These are phyloP conservation scores for Colletotrichum godetiae DNA, from an alignment of 2,329 filamentous ascomycete genomes.

Conservation along the genomic window DNA sequence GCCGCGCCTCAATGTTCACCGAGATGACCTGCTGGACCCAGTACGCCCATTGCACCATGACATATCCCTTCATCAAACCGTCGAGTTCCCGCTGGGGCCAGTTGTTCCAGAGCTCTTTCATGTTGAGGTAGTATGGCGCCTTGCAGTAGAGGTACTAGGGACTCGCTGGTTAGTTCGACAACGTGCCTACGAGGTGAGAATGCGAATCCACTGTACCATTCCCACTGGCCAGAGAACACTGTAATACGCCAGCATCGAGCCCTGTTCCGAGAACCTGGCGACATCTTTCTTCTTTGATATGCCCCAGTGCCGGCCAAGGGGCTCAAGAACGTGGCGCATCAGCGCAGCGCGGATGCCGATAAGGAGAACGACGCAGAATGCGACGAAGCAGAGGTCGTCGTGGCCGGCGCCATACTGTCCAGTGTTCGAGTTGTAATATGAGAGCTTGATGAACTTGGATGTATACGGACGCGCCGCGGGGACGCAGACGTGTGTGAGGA, in stretches of 20 bases:
- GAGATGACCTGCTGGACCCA: constrained; percentile 25
- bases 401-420: constrained; percentile 6
- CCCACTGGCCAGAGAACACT: constrained; percentile 2
- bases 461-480: not conserved
- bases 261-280: not conserved
- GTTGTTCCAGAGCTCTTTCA: constrained; percentile 4
- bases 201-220: not conserved
- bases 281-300: constrained; percentile 1
- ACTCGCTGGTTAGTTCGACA: not conserved
- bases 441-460: not conserved
- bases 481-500: not conserved
- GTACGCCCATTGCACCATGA: constrained; percentile 16
- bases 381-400: constrained; percentile 11
- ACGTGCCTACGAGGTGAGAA: not conserved
- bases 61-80: constrained; percentile 18
- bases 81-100: constrained; percentile 13
- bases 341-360: constrained; percentile 1
- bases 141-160: constrained; percentile 1
- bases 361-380: not conserved
- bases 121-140: not conserved
- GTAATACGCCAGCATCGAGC: constrained; percentile 5
- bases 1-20: constrained; percentile 10
- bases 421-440: not conserved
- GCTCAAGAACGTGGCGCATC: not conserved
- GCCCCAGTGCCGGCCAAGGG: not conserved